phyloP scores from a whole-genome alignment of 441 rosid species.

The Croton setiger region DNA sequence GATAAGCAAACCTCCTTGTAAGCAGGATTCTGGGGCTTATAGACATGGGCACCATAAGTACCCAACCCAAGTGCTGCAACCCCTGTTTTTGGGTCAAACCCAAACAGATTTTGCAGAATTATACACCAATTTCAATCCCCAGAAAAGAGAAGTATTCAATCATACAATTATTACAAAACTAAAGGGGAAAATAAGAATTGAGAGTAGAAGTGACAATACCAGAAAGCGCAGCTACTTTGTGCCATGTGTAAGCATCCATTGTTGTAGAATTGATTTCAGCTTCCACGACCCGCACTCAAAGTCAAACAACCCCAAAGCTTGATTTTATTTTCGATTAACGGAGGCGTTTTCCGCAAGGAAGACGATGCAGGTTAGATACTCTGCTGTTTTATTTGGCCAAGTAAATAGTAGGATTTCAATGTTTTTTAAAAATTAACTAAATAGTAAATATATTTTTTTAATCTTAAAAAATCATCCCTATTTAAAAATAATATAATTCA shows the following conservation, averaged over 20 bases:
- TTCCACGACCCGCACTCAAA: background rate
- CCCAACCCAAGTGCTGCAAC: constrained; percentile 87
- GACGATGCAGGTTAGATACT: background rate
- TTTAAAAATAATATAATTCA: no score
- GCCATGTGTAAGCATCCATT: constrained; percentile 74
- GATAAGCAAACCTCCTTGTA: constrained; percentile 57
- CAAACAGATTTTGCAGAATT: background rate
- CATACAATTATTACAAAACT: background rate
- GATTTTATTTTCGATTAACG: background rate
- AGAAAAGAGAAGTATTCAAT: no score
- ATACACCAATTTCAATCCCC: background rate
- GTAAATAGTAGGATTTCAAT: no score
- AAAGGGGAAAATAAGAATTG: background rate
- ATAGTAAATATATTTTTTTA: no score
- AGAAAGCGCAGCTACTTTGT: constrained; percentile 74
- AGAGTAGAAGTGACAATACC: constrained; percentile 29
- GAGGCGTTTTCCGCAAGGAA: background rate
- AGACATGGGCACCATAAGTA: constrained; percentile 79
- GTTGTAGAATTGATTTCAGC: background rate
- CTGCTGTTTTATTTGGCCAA: no score
- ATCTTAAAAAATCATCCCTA: no score
- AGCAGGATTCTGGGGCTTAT: constrained; percentile 71
- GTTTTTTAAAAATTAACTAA: no score
- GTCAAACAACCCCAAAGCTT: background rate
- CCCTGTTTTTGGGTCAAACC: constrained; percentile 39